Conservation (phyloP, 352 stramenopile genomes). For the Globisporangium canariense region DNA sequence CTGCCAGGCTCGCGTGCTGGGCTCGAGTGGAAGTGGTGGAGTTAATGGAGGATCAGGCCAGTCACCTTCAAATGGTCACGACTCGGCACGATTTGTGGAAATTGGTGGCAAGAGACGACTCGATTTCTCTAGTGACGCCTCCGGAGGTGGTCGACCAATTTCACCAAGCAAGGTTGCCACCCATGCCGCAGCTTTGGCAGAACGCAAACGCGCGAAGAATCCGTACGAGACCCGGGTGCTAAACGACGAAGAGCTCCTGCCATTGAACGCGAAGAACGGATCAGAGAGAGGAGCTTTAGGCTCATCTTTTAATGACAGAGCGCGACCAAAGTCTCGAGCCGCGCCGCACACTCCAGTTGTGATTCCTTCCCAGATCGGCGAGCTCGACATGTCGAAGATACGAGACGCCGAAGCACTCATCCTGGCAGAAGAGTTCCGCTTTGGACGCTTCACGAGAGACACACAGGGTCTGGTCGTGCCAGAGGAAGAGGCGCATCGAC, state of each 20-base stretch:
- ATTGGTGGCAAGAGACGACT: conserved; percentile 49
- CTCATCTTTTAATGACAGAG: conserved; percentile 10
- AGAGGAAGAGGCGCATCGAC: conserved; percentile 47
- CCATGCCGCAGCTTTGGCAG: conserved; percentile 34
- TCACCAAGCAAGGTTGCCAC: conserved; percentile 6
- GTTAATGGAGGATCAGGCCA: background rate
- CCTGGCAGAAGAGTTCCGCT: conserved; percentile 64
- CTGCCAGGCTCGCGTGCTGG: conserved; percentile 15
- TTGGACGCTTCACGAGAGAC: conserved; percentile 65
- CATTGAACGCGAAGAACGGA: conserved; percentile 14
- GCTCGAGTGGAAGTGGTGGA: background rate
- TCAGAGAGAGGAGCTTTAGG: background rate
- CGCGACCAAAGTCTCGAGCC: conserved; percentile 11
- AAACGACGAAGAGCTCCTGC: conserved; percentile 82
- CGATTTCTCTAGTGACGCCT: background rate
- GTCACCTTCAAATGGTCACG: background rate
- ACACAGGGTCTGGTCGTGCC: conserved; percentile 68
- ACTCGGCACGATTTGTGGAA: conserved; percentile 49
- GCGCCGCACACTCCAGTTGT: conserved; percentile 9
- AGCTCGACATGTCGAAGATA: conserved; percentile 83
- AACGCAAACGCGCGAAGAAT: conserved; percentile 65
- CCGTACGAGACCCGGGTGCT: conserved; percentile 82
- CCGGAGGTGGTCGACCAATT: conserved; percentile 1
- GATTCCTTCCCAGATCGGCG: conserved; percentile 68
- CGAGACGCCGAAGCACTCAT: conserved; percentile 61